Conservation (phyloP, 768 basidiomycete genomes). For the Leucosporidium creatinivorum region DNA sequence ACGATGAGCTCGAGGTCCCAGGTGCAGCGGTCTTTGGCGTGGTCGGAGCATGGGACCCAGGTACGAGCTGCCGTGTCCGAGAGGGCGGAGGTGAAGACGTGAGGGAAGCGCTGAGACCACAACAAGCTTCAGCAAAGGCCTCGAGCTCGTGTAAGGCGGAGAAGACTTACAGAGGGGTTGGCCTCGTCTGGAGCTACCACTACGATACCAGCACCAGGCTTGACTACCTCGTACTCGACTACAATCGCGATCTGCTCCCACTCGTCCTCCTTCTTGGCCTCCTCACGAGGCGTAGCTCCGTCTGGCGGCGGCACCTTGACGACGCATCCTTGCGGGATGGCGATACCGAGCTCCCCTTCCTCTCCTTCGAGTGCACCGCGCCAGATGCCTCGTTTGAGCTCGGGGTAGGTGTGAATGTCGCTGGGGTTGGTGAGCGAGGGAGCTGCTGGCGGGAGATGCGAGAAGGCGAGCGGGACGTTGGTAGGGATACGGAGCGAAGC, state of each 20-base stretch:
- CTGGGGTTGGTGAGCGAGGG: constrained; percentile 55
- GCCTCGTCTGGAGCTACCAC: constrained; percentile 72
- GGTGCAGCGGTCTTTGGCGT: constrained; percentile 88
- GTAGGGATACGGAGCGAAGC: constrained; percentile 46
- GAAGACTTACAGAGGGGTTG: constrained; percentile 68
- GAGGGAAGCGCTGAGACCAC: constrained; percentile 67
- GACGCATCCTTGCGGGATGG: constrained; percentile 53
- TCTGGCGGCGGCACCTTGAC: constrained; percentile 2
- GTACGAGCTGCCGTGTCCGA: constrained; percentile 87
- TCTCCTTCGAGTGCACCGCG: constrained; percentile 82
- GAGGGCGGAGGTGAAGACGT: constrained; percentile 81
- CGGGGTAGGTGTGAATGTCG: constrained; percentile 78
- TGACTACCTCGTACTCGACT: constrained; percentile 71
- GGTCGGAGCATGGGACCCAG: constrained; percentile 98
- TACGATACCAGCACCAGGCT: constrained; percentile 76
- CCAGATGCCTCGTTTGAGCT: constrained; percentile 85
- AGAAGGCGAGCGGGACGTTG: constrained; percentile 60
- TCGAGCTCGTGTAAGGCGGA: not conserved
- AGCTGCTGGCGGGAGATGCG: constrained; percentile 62
- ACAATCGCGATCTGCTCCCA: constrained; percentile 68
- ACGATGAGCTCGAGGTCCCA: constrained; percentile 99
- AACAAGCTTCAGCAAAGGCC: not conserved
- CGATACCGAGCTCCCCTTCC: constrained; percentile 89
- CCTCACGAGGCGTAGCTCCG: constrained; percentile 10
- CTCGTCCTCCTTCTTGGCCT: constrained; percentile 48